Percentiles rank a stretch among this genome's conserved stretches.
phyloP scores from a whole-genome alignment of 805 yeast genomes.

The Starmerella kuoi region DNA sequence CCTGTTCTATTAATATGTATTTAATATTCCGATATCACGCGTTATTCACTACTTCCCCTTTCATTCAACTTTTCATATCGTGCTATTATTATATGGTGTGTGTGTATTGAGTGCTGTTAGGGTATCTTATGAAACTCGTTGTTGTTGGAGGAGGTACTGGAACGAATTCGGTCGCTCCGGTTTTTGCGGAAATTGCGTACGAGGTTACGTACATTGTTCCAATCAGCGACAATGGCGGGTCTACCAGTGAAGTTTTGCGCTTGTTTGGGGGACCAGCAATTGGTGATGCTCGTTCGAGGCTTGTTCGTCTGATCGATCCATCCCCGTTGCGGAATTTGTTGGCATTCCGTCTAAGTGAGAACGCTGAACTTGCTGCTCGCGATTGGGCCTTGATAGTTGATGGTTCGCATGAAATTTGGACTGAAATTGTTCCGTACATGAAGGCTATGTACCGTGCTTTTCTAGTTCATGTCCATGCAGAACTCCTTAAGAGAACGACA shows the following conservation, averaged over 20 bases:
- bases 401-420: slow-evolving; percentile 65
- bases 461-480: slow-evolving; percentile 66
- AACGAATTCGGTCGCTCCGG: slow-evolving; percentile 59
- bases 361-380: slow-evolving; percentile 39
- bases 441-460: slow-evolving; percentile 68
- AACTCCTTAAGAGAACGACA: slow-evolving; percentile 54
- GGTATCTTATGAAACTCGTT: slow-evolving; percentile 35
- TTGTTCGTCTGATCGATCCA: slow-evolving; percentile 59
- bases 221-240: slow-evolving; percentile 86
- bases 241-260: slow-evolving; percentile 76
- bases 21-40: too few relatives aligned
- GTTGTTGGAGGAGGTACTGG: slow-evolving; percentile 41
- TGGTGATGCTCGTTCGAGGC: slow-evolving; percentile 78
- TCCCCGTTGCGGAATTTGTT: slow-evolving; percentile 31
- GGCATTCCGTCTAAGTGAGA: slow-evolving; percentile 41
- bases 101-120: too few relatives aligned
- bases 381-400: slow-evolving; percentile 76
- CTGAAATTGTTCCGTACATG: slow-evolving; percentile 40
- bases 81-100: too few relatives aligned
- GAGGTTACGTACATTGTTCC: slow-evolving; percentile 61
- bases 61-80: too few relatives aligned
- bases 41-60: too few relatives aligned
- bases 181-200: slow-evolving; percentile 38
- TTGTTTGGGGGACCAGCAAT: slow-evolving; percentile 92
- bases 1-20: too few relatives aligned